phyloP scores from a whole-genome alignment of 352 stramenopile genomes.

The Phytophthora palmivora region DNA sequence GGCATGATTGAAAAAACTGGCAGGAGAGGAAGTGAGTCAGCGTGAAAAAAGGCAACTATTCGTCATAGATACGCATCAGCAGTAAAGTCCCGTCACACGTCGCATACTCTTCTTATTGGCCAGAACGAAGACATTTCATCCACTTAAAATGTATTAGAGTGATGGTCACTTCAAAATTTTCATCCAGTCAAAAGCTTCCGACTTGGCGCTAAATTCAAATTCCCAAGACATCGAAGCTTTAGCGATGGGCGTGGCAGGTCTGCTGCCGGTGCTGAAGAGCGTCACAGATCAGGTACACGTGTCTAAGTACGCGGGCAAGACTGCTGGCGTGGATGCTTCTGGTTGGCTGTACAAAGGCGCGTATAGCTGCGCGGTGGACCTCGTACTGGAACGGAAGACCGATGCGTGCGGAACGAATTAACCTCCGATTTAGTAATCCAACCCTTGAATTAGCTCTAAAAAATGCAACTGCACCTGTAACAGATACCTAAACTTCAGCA shows the following conservation, averaged over 20 bases:
- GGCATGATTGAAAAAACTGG: too few relatives aligned
- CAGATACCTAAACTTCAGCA: conserved; percentile 86
- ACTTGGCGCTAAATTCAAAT: conserved; percentile 34
- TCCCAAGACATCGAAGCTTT: conserved; percentile 21
- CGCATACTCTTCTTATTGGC: conserved; percentile 9
- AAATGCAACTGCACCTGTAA: conserved; percentile 28
- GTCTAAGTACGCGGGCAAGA: conserved; percentile 78
- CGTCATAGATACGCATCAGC: conserved; percentile 6
- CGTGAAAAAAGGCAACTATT: too few relatives aligned
- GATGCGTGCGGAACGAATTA: conserved; percentile 59
- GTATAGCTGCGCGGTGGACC: conserved; percentile 87
- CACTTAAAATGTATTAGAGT: not conserved
- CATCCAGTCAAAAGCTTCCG: conserved; percentile 8
- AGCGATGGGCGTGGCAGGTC: conserved; percentile 72
- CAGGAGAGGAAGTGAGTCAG: too few relatives aligned
- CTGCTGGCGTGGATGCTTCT: conserved; percentile 71
- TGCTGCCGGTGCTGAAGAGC: conserved; percentile 74
- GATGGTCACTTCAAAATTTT: conserved; percentile 3
- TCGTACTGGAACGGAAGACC: conserved; percentile 68
- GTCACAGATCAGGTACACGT: conserved; percentile 80
- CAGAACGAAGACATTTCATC: conserved; percentile 7
- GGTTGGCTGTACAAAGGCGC: conserved; percentile 92
- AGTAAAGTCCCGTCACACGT: conserved; percentile 23
- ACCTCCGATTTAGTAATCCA: conserved; percentile 18
- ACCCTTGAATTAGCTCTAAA: conserved; percentile 32